Percentiles rank a stretch among this genome's conserved stretches.
Evolutionary conservation across 2,329 filamentous ascomycete genomes (phyloP).

Genomic region (Endoconidiophora polonica): DNA sequence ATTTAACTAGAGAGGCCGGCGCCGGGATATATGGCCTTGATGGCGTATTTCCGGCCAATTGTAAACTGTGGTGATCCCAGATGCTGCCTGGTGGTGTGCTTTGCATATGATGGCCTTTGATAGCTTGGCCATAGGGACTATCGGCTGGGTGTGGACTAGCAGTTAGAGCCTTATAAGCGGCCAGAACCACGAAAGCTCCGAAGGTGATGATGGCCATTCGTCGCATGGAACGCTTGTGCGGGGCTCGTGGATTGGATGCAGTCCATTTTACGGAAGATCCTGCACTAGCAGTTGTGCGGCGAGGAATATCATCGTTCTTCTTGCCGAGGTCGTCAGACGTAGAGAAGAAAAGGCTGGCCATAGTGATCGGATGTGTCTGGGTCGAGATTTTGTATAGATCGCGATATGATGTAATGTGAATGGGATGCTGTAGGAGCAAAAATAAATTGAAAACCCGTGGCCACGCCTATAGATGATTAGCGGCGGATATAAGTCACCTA

Average conservation of each 20-base stretch:
- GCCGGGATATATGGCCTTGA: not conserved
- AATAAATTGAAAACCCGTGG: too few relatives aligned
- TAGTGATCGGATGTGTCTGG: not conserved
- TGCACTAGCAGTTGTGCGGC: slow-evolving; percentile 13
- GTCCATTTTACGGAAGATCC: slow-evolving; percentile 19
- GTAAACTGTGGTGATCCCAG: not conserved
- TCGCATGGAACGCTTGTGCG: slow-evolving; percentile 33
- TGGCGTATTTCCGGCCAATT: slow-evolving; percentile 8
- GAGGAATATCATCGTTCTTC: slow-evolving; percentile 39
- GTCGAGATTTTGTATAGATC: not conserved
- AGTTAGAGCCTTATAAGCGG: not conserved
- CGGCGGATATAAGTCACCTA: too few relatives aligned
- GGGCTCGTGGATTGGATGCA: slow-evolving; percentile 20
- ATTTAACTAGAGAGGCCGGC: not conserved
- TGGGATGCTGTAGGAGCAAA: too few relatives aligned
- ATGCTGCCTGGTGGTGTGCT: not conserved
- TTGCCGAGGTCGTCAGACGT: slow-evolving; percentile 20
- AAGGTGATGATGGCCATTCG: slow-evolving; percentile 33
- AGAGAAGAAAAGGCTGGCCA: not conserved
- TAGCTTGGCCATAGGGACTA: slow-evolving; percentile 11
- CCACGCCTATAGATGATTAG: too few relatives aligned
- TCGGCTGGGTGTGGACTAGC: slow-evolving; percentile 2
- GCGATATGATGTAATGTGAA: too few relatives aligned
- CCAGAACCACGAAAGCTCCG: slow-evolving; percentile 15
- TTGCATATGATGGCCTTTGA: not conserved